phyloP scores from a whole-genome alignment of 108 stramenopile species.

The Mayamaea pseudoterrestris region DNA sequence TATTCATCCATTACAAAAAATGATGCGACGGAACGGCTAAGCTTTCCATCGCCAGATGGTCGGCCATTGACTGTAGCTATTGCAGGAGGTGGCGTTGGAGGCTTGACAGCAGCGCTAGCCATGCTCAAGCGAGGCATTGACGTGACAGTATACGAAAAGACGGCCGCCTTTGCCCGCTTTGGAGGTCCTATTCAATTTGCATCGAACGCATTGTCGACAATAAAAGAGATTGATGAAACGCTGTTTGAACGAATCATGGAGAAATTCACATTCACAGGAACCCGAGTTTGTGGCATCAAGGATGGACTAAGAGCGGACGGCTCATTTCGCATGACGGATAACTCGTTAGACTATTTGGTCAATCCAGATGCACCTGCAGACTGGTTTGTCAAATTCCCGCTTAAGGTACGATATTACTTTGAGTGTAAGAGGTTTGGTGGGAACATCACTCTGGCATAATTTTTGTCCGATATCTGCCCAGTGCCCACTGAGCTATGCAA shows the following conservation, averaged over 20 bases:
- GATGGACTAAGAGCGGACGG: conserved; percentile 86
- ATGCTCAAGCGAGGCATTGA: conserved; percentile 91
- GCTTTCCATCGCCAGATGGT: conserved; percentile 67
- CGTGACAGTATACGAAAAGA: conserved; percentile 94
- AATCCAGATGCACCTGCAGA: conserved; percentile 79
- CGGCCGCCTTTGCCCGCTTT: conserved; percentile 86
- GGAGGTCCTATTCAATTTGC: conserved; percentile 97
- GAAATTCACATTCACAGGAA: conserved; percentile 93
- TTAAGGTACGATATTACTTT: conserved; percentile 29
- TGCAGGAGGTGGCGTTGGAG: conserved; percentile 91
- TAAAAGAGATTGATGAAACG: conserved; percentile 85
- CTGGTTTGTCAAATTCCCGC: conserved; percentile 96
- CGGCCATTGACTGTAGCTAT: conserved; percentile 83
- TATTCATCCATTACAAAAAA: no score
- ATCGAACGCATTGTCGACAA: conserved; percentile 86
- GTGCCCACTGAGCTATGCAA: no score
- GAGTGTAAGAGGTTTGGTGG: no score
- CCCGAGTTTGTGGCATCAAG: conserved; percentile 91
- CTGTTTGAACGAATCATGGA: conserved; percentile 91
- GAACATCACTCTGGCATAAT: no score
- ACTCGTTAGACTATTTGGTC: conserved; percentile 65
- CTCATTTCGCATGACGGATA: conserved; percentile 76
- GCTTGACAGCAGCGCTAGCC: conserved; percentile 79
- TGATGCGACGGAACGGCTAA: conserved; percentile 27
- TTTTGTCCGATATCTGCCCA: no score